Conservation (phyloP, 805 yeast genomes). For the Pichia californica region DNA sequence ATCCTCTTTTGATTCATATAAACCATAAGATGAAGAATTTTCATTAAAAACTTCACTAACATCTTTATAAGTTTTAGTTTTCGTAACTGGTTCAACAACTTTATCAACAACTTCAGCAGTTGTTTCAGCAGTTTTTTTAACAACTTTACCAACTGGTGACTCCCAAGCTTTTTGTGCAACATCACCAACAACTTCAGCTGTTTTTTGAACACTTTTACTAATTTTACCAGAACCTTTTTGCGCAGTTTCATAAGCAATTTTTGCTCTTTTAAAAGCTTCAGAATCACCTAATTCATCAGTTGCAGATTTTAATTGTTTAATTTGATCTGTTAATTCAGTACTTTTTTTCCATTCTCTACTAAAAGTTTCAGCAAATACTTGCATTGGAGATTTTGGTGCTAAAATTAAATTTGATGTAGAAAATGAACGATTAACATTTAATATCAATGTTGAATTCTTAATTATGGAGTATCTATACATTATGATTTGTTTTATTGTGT, state of each 20-base stretch:
- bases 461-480: constrained; percentile 6
- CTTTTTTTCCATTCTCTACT: constrained; percentile 86
- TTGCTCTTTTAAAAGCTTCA: constrained; percentile 87
- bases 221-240: constrained; percentile 57
- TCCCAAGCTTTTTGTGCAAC: constrained; percentile 95
- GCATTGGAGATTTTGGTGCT: constrained; percentile 63
- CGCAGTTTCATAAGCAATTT: constrained; percentile 85
- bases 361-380: constrained; percentile 91
- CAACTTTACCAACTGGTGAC: constrained; percentile 82
- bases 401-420: constrained; percentile 1
- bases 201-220: constrained; percentile 71
- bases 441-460: constrained; percentile 1
- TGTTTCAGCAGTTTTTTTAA: constrained; percentile 75
- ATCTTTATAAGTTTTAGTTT: constrained; percentile 85
- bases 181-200: constrained; percentile 90
- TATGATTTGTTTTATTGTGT: no score
- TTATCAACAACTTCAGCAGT: constrained; percentile 85
- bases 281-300: constrained; percentile 92
- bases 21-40: constrained; percentile 90
- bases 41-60: constrained; percentile 85
- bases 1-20: constrained; percentile 78
- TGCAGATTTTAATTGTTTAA: constrained; percentile 92
- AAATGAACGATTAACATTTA: constrained; percentile 4
- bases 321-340: constrained; percentile 81
- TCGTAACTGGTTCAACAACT: constrained; percentile 85